Conservation (phyloP, 192 early-diverging fungal genomes). For the Piromyces finnis region DNA sequence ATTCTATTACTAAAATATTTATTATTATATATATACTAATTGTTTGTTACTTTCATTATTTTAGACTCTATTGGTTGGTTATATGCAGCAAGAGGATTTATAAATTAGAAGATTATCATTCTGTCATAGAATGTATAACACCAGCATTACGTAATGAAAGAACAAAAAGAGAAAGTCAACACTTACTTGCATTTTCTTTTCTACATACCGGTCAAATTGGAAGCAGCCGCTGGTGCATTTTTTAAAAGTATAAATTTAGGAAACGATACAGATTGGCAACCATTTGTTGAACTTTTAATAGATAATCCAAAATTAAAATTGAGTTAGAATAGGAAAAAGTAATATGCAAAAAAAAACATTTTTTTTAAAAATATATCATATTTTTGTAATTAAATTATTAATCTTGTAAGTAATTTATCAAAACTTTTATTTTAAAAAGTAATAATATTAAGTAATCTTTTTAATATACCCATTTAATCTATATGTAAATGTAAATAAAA, state of each 20-base stretch:
- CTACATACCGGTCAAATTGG: conserved; percentile 31
- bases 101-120: conserved; percentile 39
- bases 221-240: conserved; percentile 37
- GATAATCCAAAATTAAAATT: conserved; percentile 14
- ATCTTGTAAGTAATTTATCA: too few species aligned
- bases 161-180: conserved; percentile 36
- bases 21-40: too few species aligned
- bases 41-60: too few species aligned
- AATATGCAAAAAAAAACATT: too few species aligned
- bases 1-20: too few species aligned
- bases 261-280: conserved; percentile 48
- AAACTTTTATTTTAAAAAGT: too few species aligned
- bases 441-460: too few species aligned
- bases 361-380: too few species aligned
- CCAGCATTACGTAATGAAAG: conserved; percentile 40
- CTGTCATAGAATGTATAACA: conserved; percentile 38
- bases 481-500: too few species aligned
- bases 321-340: too few species aligned
- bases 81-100: conserved; percentile 42
- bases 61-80: conserved; percentile 45
- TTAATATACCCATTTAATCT: too few species aligned
- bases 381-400: too few species aligned
- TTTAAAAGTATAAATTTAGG: conserved; percentile 38
- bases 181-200: conserved; percentile 35
- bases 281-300: conserved; percentile 30